Percentiles rank a stretch among this genome's conserved stretches.
These are phyloP conservation scores for Mycena crocata DNA, from an alignment of 768 basidiomycete species.

Conservation along the genomic window DNA sequence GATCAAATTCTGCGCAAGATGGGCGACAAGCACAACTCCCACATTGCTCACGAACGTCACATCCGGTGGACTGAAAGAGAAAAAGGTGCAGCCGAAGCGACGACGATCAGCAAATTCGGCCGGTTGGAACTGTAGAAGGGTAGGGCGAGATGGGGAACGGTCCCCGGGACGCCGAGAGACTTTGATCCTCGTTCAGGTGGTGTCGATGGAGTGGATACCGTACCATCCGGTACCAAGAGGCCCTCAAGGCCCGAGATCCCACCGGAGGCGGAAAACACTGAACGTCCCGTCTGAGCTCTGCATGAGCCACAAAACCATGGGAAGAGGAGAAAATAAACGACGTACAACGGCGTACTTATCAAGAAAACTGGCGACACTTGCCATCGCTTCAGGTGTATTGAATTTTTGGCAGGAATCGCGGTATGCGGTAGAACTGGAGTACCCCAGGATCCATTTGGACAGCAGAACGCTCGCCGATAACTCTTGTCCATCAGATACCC, in stretches of 20 bases:
- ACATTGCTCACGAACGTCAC: slow-evolving; percentile 22
- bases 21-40: slow-evolving; percentile 18
- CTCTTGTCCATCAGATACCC: background rate
- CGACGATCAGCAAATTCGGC: slow-evolving; percentile 27
- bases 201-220: background rate
- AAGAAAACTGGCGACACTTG: slow-evolving; percentile 12
- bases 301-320: background rate
- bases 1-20: slow-evolving; percentile 13
- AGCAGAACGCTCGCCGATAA: background rate
- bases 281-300: slow-evolving; percentile 5
- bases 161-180: background rate
- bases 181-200: background rate
- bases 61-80: slow-evolving; percentile 16
- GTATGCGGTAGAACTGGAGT: background rate
- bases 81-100: slow-evolving; percentile 20
- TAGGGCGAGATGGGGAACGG: slow-evolving; percentile 20
- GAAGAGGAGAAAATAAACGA: background rate
- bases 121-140: slow-evolving; percentile 24
- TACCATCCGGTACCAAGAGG: no score
- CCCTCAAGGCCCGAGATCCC: slow-evolving; percentile 14
- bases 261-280: slow-evolving; percentile 7
- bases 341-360: slow-evolving; percentile 15
- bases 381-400: slow-evolving; percentile 13
- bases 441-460: slow-evolving; percentile 4
- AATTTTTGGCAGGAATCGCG: background rate